Percentiles rank a stretch among this genome's conserved stretches.
Evolutionary conservation across 768 basidiomycete genomes (phyloP).

Genomic region (Hygrophoropsis aurantiaca): DNA sequence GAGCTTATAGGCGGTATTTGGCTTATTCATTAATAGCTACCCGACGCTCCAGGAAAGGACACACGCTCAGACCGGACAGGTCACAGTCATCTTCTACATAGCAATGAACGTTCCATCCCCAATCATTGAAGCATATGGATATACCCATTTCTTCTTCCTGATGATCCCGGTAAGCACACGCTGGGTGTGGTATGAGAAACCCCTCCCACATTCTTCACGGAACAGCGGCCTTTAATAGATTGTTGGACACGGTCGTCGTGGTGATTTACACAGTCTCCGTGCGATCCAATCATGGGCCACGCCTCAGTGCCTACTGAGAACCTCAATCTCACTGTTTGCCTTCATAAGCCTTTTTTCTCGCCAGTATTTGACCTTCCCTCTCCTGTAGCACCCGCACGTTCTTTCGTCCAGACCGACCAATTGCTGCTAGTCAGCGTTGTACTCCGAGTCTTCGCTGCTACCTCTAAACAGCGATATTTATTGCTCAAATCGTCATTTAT

Average conservation of each 20-base stretch:
- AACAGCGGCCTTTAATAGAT: background rate
- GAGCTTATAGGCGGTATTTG: too few relatives aligned
- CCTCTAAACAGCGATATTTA: too few relatives aligned
- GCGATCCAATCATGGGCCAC: conserved; percentile 15
- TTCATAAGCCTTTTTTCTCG: conserved; percentile 18
- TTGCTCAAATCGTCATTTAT: too few relatives aligned
- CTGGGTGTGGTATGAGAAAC: conserved; percentile 3
- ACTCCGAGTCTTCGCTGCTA: background rate
- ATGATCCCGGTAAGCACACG: background rate
- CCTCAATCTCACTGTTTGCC: background rate
- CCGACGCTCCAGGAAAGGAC: too few relatives aligned
- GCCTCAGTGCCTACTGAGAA: conserved; percentile 17
- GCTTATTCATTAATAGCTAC: too few relatives aligned
- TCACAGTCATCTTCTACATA: too few relatives aligned
- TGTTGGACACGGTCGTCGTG: conserved; percentile 28
- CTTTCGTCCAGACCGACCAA: background rate
- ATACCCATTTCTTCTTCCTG: too few relatives aligned
- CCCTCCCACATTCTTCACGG: conserved; percentile 7
- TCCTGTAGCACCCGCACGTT: background rate
- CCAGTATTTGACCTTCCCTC: background rate
- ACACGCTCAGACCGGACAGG: too few relatives aligned
- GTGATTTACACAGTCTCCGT: conserved; percentile 22
- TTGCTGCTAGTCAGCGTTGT: conserved; percentile 6
- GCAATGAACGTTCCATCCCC: too few relatives aligned
- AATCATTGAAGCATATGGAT: too few relatives aligned